Percentiles rank a stretch among this genome's conserved stretches.
phyloP scores from a whole-genome alignment of 106 monocot genomes.

The Acanthochlamys bracteata region DNA sequence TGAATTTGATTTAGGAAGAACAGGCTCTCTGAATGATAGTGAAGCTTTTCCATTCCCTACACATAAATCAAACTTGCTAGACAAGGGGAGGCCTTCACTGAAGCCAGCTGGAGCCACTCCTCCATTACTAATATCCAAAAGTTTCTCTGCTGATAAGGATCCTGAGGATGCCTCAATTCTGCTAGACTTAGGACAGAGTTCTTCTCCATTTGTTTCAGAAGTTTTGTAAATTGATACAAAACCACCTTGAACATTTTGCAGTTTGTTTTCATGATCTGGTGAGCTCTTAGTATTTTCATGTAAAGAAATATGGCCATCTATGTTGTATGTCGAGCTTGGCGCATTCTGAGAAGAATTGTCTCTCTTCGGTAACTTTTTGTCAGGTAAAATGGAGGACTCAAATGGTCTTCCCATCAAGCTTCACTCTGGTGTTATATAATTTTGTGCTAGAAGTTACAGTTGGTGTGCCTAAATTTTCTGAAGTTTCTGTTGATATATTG shows the following conservation, averaged over 20 bases:
- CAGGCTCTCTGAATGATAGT: slow-evolving; percentile 20
- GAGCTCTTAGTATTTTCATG: neutral
- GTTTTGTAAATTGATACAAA: neutral
- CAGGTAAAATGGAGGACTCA: neutral
- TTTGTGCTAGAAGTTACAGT: slow-evolving; percentile 8
- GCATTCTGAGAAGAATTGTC: slow-evolving; percentile 5
- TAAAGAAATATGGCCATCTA: slow-evolving; percentile 9
- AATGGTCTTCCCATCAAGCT: slow-evolving; percentile 8
- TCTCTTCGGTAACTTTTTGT: neutral
- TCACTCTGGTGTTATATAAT: slow-evolving; percentile 19
- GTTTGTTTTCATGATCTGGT: slow-evolving; percentile 20
- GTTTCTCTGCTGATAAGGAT: neutral
- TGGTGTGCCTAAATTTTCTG: slow-evolving; percentile 9
- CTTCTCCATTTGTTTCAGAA: slow-evolving; percentile 7
- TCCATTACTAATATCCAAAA: slow-evolving; percentile 9
- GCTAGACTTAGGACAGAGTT: neutral
- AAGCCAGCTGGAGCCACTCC: slow-evolving; percentile 10
- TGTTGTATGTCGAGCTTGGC: slow-evolving; percentile 3
- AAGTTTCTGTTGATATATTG: neutral
- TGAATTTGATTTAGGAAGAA: slow-evolving; percentile 17
- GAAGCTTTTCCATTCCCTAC: slow-evolving; percentile 23
- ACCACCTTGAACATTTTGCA: slow-evolving; percentile 16
- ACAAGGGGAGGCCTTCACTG: slow-evolving; percentile 2
- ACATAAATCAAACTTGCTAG: slow-evolving; percentile 13
- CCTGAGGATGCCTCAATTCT: slow-evolving; percentile 7